Evolutionary conservation across 805 yeast species (phyloP).

Genomic region (Tetrapisispora fleetii): DNA sequence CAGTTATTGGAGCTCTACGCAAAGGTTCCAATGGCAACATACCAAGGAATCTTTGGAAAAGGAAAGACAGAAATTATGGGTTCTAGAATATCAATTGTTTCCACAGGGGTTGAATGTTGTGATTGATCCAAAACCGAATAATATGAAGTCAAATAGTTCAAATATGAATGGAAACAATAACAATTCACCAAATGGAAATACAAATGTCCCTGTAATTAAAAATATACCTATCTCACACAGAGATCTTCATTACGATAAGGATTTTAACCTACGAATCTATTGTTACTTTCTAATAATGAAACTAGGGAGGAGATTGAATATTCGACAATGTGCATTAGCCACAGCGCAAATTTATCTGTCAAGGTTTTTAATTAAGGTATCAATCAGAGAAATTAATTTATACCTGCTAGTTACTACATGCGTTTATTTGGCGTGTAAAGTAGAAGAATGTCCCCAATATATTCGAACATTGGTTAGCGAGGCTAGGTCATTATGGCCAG

Average conservation of each 20-base stretch:
- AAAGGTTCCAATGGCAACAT: conserved; percentile 72
- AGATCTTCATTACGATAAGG: conserved; percentile 34
- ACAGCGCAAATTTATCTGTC: conserved; percentile 80
- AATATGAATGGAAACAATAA: not conserved
- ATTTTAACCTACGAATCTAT: conserved; percentile 61
- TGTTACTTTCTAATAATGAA: conserved; percentile 66
- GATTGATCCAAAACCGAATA: conserved; percentile 22
- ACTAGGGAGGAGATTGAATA: conserved; percentile 66
- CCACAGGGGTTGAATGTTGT: conserved; percentile 28
- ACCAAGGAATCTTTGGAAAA: conserved; percentile 47
- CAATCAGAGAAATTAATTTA: conserved; percentile 71
- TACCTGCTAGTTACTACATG: conserved; percentile 77
- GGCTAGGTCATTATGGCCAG: conserved; percentile 90
- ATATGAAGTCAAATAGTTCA: not conserved
- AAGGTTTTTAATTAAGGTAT: conserved; percentile 65
- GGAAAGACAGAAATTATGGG: conserved; percentile 35
- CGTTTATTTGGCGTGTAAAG: conserved; percentile 82
- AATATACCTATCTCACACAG: conserved; percentile 34
- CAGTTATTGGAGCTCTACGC: conserved; percentile 81
- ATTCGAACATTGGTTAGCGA: conserved; percentile 74
- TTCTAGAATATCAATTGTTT: conserved; percentile 29
- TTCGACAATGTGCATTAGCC: conserved; percentile 76
- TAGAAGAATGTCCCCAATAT: conserved; percentile 93
- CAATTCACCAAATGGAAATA: not conserved
- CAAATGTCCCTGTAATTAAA: conserved; percentile 29